Evolutionary conservation across 2,329 filamentous ascomycete genomes (phyloP).

Genomic region (Bimuria novae-zelandiae): DNA sequence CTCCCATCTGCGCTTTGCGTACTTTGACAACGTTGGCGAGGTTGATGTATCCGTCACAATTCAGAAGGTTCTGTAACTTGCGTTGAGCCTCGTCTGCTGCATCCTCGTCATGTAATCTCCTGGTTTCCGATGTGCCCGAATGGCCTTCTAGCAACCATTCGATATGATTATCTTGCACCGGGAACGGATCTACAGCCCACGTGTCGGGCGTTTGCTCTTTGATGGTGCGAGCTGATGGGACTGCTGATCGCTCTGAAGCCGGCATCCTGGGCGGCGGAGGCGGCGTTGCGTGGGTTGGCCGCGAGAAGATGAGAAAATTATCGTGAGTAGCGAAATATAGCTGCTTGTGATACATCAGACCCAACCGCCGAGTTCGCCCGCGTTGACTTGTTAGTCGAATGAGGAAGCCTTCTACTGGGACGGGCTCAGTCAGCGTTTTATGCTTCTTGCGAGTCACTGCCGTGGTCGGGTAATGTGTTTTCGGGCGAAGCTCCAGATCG

Average conservation of each 20-base stretch:
- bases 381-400: constrained; percentile 67
- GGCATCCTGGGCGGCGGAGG: constrained; percentile 62
- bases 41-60: constrained; percentile 68
- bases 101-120: constrained; percentile 60
- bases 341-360: constrained; percentile 66
- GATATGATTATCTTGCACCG: constrained; percentile 58
- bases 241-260: constrained; percentile 46
- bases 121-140: constrained; percentile 48
- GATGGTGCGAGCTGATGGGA: constrained; percentile 61
- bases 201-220: constrained; percentile 62
- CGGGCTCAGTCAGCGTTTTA: constrained; percentile 59
- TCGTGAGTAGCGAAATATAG: constrained; percentile 69
- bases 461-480: constrained; percentile 65
- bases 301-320: constrained; percentile 65
- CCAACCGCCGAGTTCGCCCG: constrained; percentile 62
- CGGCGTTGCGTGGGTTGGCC: constrained; percentile 61
- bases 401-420: constrained; percentile 68
- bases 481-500: constrained; percentile 68
- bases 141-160: constrained; percentile 58
- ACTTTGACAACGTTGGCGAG: constrained; percentile 62
- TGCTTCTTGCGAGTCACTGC: constrained; percentile 47
- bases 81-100: constrained; percentile 64
- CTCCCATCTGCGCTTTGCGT: constrained; percentile 59
- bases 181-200: constrained; percentile 66
- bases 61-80: constrained; percentile 61